Evolutionary conservation across 768 basidiomycete species (phyloP).

Genomic region (Coprinellus micaceus): DNA sequence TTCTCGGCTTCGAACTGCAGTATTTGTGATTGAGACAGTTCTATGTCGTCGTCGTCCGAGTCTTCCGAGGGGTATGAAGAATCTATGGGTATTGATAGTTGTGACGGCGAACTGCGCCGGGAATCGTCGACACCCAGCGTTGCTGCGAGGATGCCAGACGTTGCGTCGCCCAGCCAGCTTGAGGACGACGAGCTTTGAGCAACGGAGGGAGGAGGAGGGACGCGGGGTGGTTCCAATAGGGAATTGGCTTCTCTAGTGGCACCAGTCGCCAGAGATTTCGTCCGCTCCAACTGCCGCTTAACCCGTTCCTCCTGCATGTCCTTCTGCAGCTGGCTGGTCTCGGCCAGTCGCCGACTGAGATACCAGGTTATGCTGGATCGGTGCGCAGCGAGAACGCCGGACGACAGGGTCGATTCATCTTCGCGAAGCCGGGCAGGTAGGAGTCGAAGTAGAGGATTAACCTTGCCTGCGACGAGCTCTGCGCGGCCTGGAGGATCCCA

Average conservation of each 20-base stretch:
- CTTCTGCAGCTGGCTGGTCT: constrained; percentile 74
- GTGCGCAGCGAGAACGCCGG: constrained; percentile 84
- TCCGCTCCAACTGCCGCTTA: constrained; percentile 81
- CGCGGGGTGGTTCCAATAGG: constrained; percentile 27
- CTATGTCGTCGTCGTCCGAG: constrained; percentile 68
- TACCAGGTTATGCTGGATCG: constrained; percentile 92
- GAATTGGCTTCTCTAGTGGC: constrained; percentile 60
- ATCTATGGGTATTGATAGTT: constrained; percentile 17
- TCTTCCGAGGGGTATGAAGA: constrained; percentile 38
- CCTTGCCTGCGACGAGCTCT: constrained; percentile 61
- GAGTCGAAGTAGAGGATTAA: constrained; percentile 63
- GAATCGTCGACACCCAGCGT: constrained; percentile 46
- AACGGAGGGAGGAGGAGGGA: constrained; percentile 18
- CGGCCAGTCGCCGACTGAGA: constrained; percentile 75
- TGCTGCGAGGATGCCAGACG: constrained; percentile 55
- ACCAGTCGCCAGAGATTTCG: constrained; percentile 77
- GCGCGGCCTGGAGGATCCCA: constrained; percentile 48
- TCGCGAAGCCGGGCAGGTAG: constrained; percentile 68
- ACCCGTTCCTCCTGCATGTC: constrained; percentile 94
- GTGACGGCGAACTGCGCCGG: constrained; percentile 20
- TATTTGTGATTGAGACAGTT: constrained; percentile 83
- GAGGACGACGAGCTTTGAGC: constrained; percentile 26
- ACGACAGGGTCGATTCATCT: constrained; percentile 48
- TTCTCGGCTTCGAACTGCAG: constrained; percentile 94
- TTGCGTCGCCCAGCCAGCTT: constrained; percentile 61